Evolutionary conservation across 768 basidiomycete species (phyloP).

Genomic region (Phaeotremella fagi): DNA sequence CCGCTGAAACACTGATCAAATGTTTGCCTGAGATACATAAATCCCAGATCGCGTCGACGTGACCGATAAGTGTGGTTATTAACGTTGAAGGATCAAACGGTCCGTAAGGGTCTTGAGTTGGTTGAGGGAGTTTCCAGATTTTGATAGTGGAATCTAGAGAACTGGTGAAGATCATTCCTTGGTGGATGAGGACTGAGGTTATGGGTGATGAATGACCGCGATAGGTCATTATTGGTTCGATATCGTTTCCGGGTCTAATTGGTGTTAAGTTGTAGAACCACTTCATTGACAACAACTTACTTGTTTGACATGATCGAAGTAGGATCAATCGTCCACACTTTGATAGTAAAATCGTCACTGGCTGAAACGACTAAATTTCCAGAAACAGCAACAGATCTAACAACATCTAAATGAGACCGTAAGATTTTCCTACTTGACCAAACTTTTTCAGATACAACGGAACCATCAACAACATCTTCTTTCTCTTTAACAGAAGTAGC

Average conservation of each 20-base stretch:
- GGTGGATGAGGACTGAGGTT: slow-evolving; percentile 66
- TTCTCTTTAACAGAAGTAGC: slow-evolving; percentile 58
- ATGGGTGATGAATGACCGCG: slow-evolving; percentile 90
- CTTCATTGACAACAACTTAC: slow-evolving; percentile 54
- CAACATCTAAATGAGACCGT: slow-evolving; percentile 91
- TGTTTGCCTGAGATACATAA: slow-evolving; percentile 67
- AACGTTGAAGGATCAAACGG: slow-evolving; percentile 76
- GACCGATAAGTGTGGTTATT: slow-evolving; percentile 77
- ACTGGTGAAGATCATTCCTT: slow-evolving; percentile 73
- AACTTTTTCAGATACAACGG: slow-evolving; percentile 59
- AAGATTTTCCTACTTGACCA: slow-evolving; percentile 85
- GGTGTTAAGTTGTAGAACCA: slow-evolving; percentile 1
- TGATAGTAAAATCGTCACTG: slow-evolving; percentile 93
- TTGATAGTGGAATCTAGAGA: slow-evolving; percentile 91
- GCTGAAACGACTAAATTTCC: slow-evolving; percentile 82
- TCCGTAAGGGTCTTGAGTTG: slow-evolving; percentile 80
- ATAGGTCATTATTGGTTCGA: slow-evolving; percentile 87
- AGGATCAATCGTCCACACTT: slow-evolving; percentile 88
- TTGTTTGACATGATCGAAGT: slow-evolving; percentile 66
- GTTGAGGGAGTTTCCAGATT: slow-evolving; percentile 75
- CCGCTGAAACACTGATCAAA: slow-evolving; percentile 83
- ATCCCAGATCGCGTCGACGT: slow-evolving; percentile 97
- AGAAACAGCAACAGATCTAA: slow-evolving; percentile 65
- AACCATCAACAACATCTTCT: slow-evolving; percentile 55
- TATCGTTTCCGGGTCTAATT: slow-evolving; percentile 54